phyloP scores from a whole-genome alignment of 2,329 filamentous ascomycete genomes.

The Beauveria varroae region DNA sequence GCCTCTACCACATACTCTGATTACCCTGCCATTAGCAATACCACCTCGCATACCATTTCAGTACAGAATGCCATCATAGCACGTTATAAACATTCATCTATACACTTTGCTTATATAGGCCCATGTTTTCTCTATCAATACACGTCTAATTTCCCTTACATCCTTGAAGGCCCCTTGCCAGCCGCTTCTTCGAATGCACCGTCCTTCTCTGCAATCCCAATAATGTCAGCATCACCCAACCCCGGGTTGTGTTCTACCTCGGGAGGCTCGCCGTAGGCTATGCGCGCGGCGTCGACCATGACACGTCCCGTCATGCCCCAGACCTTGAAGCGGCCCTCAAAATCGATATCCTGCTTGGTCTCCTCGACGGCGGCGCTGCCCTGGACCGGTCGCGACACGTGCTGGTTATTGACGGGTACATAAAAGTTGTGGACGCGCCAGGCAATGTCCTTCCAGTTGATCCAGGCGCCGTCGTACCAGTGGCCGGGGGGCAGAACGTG shows the following conservation, averaged over 20 bases:
- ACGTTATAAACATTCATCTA: neutral
- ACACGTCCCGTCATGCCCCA: conserved; percentile 95
- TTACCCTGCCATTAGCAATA: neutral
- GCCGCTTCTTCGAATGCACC: conserved; percentile 38
- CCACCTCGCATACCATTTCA: neutral
- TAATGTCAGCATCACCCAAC: conserved; percentile 46
- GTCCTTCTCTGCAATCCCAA: conserved; percentile 36
- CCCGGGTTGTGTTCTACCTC: conserved; percentile 65
- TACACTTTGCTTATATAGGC: neutral
- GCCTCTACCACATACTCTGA: neutral
- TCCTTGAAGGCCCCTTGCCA: conserved; percentile 18
- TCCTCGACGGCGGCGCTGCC: conserved; percentile 39
- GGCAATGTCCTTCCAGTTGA: conserved; percentile 65
- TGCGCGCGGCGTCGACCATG: conserved; percentile 75
- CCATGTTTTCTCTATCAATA: neutral
- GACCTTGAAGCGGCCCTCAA: conserved; percentile 62
- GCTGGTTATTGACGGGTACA: conserved; percentile 69
- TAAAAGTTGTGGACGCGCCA: conserved; percentile 92
- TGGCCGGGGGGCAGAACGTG: conserved; percentile 41
- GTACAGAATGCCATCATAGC: neutral
- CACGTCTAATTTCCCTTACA: conserved; percentile 17
- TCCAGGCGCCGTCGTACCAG: conserved; percentile 86
- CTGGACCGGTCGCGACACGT: conserved; percentile 54
- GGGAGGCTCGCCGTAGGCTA: conserved; percentile 76
- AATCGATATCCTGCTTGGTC: conserved; percentile 28